Percentiles rank a stretch among this genome's conserved stretches.
Evolutionary conservation across 176 grass and related monocot species (phyloP).

Genomic region (Ananas comosus): DNA sequence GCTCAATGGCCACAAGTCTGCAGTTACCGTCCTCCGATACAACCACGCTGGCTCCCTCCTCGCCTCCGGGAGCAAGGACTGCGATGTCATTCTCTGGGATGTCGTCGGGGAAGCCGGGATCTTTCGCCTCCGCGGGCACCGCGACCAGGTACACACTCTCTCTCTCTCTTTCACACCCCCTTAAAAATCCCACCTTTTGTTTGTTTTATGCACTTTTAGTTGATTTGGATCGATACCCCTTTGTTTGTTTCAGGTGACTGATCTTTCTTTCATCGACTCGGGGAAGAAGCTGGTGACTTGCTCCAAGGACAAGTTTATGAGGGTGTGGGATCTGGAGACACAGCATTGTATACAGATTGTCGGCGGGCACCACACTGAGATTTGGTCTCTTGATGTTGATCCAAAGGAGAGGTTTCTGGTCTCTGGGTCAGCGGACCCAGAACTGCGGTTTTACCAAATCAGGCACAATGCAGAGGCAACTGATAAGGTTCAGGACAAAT

Average conservation of each 20-base stretch:
- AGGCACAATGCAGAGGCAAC: slow-evolving; percentile 31
- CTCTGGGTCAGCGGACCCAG: slow-evolving; percentile 62
- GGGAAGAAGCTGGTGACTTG: slow-evolving; percentile 94
- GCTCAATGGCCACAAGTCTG: slow-evolving; percentile 77
- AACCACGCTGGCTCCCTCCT: slow-evolving; percentile 47
- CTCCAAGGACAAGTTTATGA: slow-evolving; percentile 93
- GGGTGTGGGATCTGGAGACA: slow-evolving; percentile 90
- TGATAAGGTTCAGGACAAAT: slow-evolving; percentile 54
- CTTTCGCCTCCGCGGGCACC: slow-evolving; percentile 77
- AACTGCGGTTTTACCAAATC: slow-evolving; percentile 66
- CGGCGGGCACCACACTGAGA: slow-evolving; percentile 67
- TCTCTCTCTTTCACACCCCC: not conserved
- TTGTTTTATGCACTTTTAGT: not conserved
- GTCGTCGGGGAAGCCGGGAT: slow-evolving; percentile 71
- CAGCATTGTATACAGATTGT: slow-evolving; percentile 91
- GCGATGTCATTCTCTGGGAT: slow-evolving; percentile 89
- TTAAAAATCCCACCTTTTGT: not conserved
- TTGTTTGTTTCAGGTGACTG: slow-evolving; percentile 53
- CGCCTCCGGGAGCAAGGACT: slow-evolving; percentile 86
- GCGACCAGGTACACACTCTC: slow-evolving; percentile 52
- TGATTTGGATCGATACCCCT: slow-evolving; percentile 1
- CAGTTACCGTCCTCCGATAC: slow-evolving; percentile 60
- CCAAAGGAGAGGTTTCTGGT: slow-evolving; percentile 57
- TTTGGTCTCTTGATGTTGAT: slow-evolving; percentile 88
- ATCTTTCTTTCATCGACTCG: slow-evolving; percentile 70